phyloP scores from a whole-genome alignment of 768 basidiomycete genomes.

The Trametes punicea region DNA sequence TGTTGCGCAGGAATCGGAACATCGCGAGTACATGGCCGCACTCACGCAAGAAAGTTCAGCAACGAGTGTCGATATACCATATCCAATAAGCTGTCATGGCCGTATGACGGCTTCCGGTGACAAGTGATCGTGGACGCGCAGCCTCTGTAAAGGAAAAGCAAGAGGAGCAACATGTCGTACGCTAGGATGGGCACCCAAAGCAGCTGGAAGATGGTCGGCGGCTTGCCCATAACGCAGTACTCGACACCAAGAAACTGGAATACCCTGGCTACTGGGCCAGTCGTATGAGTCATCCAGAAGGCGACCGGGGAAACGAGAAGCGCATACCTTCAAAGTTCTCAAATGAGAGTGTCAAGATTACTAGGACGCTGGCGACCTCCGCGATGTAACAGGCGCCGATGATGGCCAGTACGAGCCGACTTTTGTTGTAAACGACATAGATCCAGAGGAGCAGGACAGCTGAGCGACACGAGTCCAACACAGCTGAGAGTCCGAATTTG shows the following conservation, averaged over 20 bases:
- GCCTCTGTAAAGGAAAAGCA: slow-evolving; percentile 27
- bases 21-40: neutral
- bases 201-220: slow-evolving; percentile 10
- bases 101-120: neutral
- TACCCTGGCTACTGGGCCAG: slow-evolving; percentile 12
- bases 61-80: slow-evolving; percentile 28
- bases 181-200: slow-evolving; percentile 21
- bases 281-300: neutral
- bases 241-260: slow-evolving; percentile 10
- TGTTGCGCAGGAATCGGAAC: neutral
- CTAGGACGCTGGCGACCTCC: slow-evolving; percentile 19
- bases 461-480: neutral
- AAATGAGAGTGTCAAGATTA: slow-evolving; percentile 26
- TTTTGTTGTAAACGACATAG: slow-evolving; percentile 29
- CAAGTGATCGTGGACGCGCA: slow-evolving; percentile 1
- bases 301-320: neutral
- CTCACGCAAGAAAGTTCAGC: slow-evolving; percentile 29
- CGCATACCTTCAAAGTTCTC: slow-evolving; percentile 9
- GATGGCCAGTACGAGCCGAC: slow-evolving; percentile 18
- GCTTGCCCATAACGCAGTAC: slow-evolving; percentile 23
- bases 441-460: slow-evolving; percentile 33
- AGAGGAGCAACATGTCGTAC: slow-evolving; percentile 24
- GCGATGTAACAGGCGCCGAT: slow-evolving; percentile 19
- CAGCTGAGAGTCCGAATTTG: neutral
- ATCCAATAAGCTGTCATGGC: slow-evolving; percentile 16